Conservation (phyloP, 495 filamentous ascomycete species). For the Friedmanniomyces endolithicus region DNA sequence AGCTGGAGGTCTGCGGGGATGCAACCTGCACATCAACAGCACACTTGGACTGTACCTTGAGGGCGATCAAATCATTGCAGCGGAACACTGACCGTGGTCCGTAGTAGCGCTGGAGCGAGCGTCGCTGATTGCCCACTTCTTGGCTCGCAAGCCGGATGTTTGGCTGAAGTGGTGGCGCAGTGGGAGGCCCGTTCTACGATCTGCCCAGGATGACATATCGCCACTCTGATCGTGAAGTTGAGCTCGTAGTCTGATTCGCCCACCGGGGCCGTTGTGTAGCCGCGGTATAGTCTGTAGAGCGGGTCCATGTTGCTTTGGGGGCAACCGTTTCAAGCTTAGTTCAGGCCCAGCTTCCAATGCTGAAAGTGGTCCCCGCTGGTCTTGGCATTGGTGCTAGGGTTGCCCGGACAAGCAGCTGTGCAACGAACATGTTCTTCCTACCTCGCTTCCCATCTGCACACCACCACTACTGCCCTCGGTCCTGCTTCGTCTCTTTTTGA, state of each 20-base stretch:
- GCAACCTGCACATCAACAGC: too few relatives aligned
- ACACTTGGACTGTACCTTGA: not conserved
- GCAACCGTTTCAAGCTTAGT: not conserved
- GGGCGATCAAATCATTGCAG: not conserved
- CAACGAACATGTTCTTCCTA: not conserved
- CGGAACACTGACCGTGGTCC: too few relatives aligned
- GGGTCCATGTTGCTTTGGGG: not conserved
- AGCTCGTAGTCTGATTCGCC: not conserved
- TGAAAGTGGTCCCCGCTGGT: not conserved
- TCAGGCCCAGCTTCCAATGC: not conserved
- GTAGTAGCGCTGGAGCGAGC: too few relatives aligned
- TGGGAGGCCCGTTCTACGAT: too few relatives aligned
- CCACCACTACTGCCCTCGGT: not conserved
- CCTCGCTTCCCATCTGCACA: not conserved
- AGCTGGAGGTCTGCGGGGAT: not conserved
- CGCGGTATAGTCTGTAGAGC: not conserved
- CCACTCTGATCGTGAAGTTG: not conserved
- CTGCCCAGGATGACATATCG: too few relatives aligned
- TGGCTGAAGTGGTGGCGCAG: too few relatives aligned
- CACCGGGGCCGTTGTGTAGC: not conserved
- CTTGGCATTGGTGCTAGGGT: slow-evolving; percentile 1
- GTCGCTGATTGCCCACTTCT: too few relatives aligned
- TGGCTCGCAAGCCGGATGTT: too few relatives aligned
- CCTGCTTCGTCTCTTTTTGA: slow-evolving; percentile 4
- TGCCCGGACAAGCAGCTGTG: not conserved